Evolutionary conservation across 345 rosid genomes (phyloP), one percentile per base, ranked within the genome.

Genomic region (Citrus australasica): DNA sequence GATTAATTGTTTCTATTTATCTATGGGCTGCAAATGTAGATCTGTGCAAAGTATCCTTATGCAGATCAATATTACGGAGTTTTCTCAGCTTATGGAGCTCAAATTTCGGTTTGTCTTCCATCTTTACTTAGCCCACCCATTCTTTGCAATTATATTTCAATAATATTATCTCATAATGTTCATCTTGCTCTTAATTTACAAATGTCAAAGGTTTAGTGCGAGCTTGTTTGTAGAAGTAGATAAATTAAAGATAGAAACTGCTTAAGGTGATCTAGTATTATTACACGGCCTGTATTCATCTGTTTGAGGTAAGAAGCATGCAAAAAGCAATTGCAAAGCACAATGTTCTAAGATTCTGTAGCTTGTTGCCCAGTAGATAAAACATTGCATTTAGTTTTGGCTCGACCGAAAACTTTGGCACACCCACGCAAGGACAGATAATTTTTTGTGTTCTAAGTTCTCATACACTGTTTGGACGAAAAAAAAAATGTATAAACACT

Each of bases 11-110:
- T 16, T 79, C 56, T 73, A 67, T 76, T 68, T 76, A 79, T 53
- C 32, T 72, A 53, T 75, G 53, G 67, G 67, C 28, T 72, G 30
- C 38, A 74, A 79, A 64, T 80, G 51, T 76, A 93, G 99, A 81
- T 87, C 17, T 86, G 86, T 80, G 79, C 91, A 58, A 92, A 90
- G 78, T 88, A 87, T 84, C 97, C 92, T 46, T 85, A 63, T 63
- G 79, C 74, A 42, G 98, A 92, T 79, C 97, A 86, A 73, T 91
- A 80, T 81, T 94, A 89, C 82, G 98, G 97, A 80, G 73, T 92
- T 72, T 85, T 92, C 80, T 87, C 98, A 55, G 67, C 98, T 69
- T 86, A 85, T 78, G 98, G 93, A 73, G 79, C 94, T 77, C 97
- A 86, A 71, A 78, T 88, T 65, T 68, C 92, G 77, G 94, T 88